phyloP scores from a whole-genome alignment of 2,329 filamentous ascomycete species.

The Monilinia aucupariae region DNA sequence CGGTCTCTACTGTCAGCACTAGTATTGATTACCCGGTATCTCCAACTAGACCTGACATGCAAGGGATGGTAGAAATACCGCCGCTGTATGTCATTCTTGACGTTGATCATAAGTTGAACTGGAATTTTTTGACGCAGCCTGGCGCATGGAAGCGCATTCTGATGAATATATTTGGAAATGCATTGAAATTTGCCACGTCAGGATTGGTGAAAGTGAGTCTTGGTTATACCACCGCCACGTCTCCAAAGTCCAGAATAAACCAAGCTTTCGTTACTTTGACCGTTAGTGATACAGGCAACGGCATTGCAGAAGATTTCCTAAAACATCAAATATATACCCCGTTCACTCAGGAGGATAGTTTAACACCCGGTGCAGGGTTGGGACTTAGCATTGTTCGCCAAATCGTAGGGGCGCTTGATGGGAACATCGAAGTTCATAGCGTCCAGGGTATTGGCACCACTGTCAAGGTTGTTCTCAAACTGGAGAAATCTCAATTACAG shows the following conservation, averaged over 20 bases:
- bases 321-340: conserved; percentile 51
- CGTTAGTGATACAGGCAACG: conserved; percentile 57
- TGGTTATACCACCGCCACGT: conserved; percentile 28
- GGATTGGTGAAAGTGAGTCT: conserved; percentile 46
- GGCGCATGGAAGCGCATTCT: conserved; percentile 39
- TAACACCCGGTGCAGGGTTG: conserved; percentile 54
- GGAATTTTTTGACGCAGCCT: conserved; percentile 29
- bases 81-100: conserved; percentile 43
- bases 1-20: not conserved
- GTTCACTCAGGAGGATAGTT: conserved; percentile 50
- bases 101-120: conserved; percentile 35
- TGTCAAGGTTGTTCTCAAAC: conserved; percentile 36
- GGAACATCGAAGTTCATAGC: conserved; percentile 53
- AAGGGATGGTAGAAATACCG: not conserved
- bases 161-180: conserved; percentile 59
- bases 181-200: conserved; percentile 53
- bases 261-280: conserved; percentile 37
- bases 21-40: conserved; percentile 2
- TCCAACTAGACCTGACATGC: not conserved
- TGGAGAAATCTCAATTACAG: conserved; percentile 10
- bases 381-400: conserved; percentile 61
- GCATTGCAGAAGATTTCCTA: conserved; percentile 58
- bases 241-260: conserved; percentile 13
- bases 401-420: conserved; percentile 54
- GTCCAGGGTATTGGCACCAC: conserved; percentile 49